Percentiles rank a stretch among this genome's conserved stretches.
Conservation (phyloP, 1,284 basidiomycete species). For the Sanguinoderma infundibulare region DNA sequence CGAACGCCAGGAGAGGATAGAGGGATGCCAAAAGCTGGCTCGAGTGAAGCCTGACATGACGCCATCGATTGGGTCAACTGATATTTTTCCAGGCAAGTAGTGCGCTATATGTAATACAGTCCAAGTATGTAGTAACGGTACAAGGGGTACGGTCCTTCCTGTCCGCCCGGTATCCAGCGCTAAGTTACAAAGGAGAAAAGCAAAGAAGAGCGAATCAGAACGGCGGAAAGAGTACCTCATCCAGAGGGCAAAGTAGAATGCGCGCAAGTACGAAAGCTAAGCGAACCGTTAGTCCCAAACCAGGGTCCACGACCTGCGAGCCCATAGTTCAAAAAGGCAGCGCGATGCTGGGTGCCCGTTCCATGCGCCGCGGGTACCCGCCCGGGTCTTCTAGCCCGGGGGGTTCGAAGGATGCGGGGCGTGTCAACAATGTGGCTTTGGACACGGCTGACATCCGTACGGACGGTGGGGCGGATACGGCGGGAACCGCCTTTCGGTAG, state of each 20-base stretch:
- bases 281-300: background rate
- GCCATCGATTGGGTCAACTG: no score
- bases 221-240: background rate
- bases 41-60: no score
- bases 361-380: background rate
- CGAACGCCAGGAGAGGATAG: background rate
- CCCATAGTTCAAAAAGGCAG: background rate
- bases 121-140: background rate
- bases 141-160: background rate
- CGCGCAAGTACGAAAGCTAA: background rate
- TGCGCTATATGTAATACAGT: background rate
- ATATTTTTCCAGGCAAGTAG: no score
- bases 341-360: background rate
- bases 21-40: background rate
- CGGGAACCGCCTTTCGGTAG: background rate
- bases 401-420: background rate
- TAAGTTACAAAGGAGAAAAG: background rate
- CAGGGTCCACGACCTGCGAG: background rate
- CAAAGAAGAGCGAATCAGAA: background rate
- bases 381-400: background rate
- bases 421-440: background rate
- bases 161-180: background rate
- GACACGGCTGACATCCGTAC: background rate
- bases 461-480: background rate
- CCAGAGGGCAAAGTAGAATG: constrained; percentile 2